Conservation (phyloP, 768 basidiomycete genomes). For the Boletales sp. region DNA sequence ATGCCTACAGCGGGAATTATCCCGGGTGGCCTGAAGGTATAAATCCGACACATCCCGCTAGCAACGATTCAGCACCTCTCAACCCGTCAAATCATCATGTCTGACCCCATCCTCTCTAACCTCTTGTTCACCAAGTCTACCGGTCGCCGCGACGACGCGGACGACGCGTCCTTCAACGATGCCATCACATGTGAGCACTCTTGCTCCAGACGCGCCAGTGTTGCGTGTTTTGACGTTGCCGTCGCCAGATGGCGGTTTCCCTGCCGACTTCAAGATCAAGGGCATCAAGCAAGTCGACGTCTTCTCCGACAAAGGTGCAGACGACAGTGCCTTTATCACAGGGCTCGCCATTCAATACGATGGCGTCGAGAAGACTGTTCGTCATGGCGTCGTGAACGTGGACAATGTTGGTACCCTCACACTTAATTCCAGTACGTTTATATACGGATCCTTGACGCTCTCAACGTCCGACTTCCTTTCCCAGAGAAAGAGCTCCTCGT, state of each 20-base stretch:
- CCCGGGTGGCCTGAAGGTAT: no score
- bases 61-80: no score
- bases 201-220: not conserved
- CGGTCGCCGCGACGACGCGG: not conserved
- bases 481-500: not conserved
- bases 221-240: not conserved
- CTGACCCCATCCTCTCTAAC: not conserved
- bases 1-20: no score
- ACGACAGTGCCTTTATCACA: not conserved
- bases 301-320: not conserved
- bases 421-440: not conserved
- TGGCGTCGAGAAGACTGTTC: not conserved
- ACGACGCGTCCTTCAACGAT: not conserved
- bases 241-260: not conserved
- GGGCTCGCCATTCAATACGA: not conserved
- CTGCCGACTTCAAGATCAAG: not conserved
- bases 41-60: no score
- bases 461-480: not conserved
- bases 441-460: not conserved
- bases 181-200: not conserved
- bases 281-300: not conserved
- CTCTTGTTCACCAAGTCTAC: not conserved
- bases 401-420: not conserved
- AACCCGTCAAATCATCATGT: no score
- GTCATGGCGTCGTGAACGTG: not conserved